phyloP scores from a whole-genome alignment of 768 basidiomycete species.

The Leucosporidium scottii region DNA sequence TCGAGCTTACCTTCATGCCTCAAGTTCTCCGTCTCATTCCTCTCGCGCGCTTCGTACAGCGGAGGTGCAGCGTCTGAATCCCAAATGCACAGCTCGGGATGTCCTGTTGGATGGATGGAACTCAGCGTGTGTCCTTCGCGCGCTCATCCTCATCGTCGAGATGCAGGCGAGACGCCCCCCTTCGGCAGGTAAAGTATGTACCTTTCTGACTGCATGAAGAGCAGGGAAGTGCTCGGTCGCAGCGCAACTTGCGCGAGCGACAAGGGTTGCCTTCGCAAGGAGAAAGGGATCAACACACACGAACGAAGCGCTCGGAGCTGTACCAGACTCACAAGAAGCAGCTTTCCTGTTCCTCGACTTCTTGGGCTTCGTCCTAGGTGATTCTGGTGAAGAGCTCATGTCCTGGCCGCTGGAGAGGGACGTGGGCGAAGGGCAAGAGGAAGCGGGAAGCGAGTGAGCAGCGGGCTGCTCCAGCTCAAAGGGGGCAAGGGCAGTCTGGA shows the following conservation, averaged over 20 bases:
- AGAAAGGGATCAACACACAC: background rate
- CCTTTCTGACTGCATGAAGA: no score
- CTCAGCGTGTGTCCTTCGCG: no score
- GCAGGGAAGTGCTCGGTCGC: slow-evolving; percentile 5
- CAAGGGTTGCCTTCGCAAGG: background rate
- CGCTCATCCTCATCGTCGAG: no score
- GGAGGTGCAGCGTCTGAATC: background rate
- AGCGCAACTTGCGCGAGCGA: background rate
- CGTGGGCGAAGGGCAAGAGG: background rate
- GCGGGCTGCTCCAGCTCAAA: no score
- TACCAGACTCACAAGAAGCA: background rate
- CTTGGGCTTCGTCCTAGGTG: background rate
- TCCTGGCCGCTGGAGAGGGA: background rate
- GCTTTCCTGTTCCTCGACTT: background rate
- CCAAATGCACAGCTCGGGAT: background rate
- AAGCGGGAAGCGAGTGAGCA: background rate
- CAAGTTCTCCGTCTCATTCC: slow-evolving; percentile 6
- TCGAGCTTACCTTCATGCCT: slow-evolving; percentile 4
- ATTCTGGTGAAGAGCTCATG: background rate
- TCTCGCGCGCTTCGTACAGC: slow-evolving; percentile 4
- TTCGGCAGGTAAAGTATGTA: no score
- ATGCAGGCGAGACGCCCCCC: no score
- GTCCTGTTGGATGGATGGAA: background rate
- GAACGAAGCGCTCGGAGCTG: background rate
- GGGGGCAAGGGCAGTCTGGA: no score